Conservation (phyloP, 371 early-diverging fungal genomes). For the Parasitella parasitica region DNA sequence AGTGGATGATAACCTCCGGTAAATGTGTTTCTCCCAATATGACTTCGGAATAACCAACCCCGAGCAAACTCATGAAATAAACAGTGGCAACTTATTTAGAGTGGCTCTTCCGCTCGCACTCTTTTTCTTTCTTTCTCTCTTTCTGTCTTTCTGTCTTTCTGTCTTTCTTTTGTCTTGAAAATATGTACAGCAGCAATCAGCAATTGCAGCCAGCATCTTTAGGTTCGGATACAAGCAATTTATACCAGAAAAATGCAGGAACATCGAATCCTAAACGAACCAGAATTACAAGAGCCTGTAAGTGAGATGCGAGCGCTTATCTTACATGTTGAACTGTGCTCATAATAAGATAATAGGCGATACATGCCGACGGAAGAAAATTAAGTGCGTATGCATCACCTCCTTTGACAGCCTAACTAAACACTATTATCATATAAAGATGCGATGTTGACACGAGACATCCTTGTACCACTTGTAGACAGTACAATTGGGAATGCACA, state of each 20-base stretch:
- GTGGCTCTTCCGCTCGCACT: too few species aligned
- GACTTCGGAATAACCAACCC: not conserved
- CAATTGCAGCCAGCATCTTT: not conserved
- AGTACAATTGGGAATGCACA: slow-evolving; percentile 46
- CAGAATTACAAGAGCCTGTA: slow-evolving; percentile 44
- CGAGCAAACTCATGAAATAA: too few species aligned
- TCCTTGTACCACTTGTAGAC: slow-evolving; percentile 45
- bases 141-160: not conserved
- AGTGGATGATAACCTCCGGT: not conserved
- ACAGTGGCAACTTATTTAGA: too few species aligned
- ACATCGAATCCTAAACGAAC: slow-evolving; percentile 19
- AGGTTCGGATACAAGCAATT: not conserved
- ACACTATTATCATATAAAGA: slow-evolving; percentile 9
- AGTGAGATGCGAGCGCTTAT: not conserved
- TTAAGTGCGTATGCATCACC: slow-evolving; percentile 23
- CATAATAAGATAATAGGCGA: too few species aligned
- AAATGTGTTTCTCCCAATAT: not conserved
- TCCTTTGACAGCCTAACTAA: not conserved
- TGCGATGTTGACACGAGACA: slow-evolving; percentile 40
- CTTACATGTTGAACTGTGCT: not conserved
- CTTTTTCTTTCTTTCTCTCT: too few species aligned
- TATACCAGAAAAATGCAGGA: not conserved
- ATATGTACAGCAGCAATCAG: not conserved
- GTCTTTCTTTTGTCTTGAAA: not conserved
- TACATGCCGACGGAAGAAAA: slow-evolving; percentile 48